Evolutionary conservation across 2,329 filamentous ascomycete genomes (phyloP).

Genomic region (Thelonectria rubi): DNA sequence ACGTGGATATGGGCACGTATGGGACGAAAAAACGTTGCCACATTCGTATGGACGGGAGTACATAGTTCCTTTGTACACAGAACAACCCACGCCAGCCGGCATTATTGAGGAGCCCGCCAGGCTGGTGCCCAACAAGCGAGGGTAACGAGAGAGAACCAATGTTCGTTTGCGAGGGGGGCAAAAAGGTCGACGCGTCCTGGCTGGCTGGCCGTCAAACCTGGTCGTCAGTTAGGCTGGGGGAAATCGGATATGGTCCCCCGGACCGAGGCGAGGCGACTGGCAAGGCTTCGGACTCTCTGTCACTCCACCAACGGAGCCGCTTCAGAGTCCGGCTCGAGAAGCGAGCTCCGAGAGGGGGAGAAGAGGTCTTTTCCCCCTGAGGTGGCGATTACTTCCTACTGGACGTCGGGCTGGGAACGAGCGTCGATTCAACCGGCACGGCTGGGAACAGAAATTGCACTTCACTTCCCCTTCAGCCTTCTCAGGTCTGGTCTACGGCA

Average conservation of each 20-base stretch:
- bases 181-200: slow-evolving; percentile 9
- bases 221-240: slow-evolving; percentile 2
- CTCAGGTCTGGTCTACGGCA: slow-evolving; percentile 21
- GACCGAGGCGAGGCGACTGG: not conserved
- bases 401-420: not conserved
- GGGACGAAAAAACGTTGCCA: slow-evolving; percentile 33
- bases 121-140: not conserved
- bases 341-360: not conserved
- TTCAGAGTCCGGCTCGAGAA: slow-evolving; percentile 11
- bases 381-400: slow-evolving; percentile 26
- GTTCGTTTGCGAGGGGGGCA: slow-evolving; percentile 5
- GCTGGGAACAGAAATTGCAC: not conserved
- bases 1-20: slow-evolving; percentile 13
- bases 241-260: slow-evolving; percentile 1
- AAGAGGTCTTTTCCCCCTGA: slow-evolving; percentile 18
- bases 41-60: slow-evolving; percentile 29
- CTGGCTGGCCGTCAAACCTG: not conserved
- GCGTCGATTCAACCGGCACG: slow-evolving; percentile 2
- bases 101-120: not conserved
- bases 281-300: slow-evolving; percentile 4
- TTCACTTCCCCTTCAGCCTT: slow-evolving; percentile 27
- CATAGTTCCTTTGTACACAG: too few relatives aligned
- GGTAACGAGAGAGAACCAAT: not conserved
- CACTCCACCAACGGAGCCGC: slow-evolving; percentile 21
- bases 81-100: slow-evolving; percentile 22